These are phyloP conservation scores for Fusarium falciforme DNA, from an alignment of 2,329 filamentous ascomycete genomes.

Conservation along the genomic window DNA sequence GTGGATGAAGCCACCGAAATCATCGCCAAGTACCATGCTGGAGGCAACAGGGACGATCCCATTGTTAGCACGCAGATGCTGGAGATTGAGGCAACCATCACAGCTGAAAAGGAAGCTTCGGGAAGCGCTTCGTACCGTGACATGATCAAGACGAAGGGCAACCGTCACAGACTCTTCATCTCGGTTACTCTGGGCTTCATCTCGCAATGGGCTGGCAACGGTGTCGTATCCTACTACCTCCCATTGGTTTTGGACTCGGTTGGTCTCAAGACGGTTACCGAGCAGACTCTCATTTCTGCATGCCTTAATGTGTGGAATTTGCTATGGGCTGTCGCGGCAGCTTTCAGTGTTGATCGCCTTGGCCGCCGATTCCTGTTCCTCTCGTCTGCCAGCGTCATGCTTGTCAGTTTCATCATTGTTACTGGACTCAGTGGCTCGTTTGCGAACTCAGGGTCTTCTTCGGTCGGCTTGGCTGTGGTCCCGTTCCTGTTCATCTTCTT, in stretches of 20 bases:
- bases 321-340: constrained; percentile 47
- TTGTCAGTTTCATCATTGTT: constrained; percentile 50
- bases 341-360: constrained; percentile 53
- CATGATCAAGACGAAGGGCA: constrained; percentile 29
- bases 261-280: constrained; percentile 51
- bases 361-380: constrained; percentile 56
- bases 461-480: constrained; percentile 57
- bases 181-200: constrained; percentile 45
- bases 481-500: constrained; percentile 61
- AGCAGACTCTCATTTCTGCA: constrained; percentile 56
- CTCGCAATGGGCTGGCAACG: constrained; percentile 47
- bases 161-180: constrained; percentile 34
- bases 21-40: constrained; percentile 54
- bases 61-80: constrained; percentile 53
- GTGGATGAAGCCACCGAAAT: constrained; percentile 50
- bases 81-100: constrained; percentile 53
- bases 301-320: constrained; percentile 55
- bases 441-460: constrained; percentile 38
- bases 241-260: constrained; percentile 52
- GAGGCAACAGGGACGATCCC: constrained; percentile 50
- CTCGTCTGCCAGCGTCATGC: constrained; percentile 49
- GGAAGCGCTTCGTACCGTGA: constrained; percentile 28
- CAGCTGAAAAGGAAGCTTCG: constrained; percentile 39
- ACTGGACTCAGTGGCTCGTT: constrained; percentile 53
- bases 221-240: constrained; percentile 53